Conservation (phyloP, 768 basidiomycete species). For the Podaxis carcinomalis region DNA sequence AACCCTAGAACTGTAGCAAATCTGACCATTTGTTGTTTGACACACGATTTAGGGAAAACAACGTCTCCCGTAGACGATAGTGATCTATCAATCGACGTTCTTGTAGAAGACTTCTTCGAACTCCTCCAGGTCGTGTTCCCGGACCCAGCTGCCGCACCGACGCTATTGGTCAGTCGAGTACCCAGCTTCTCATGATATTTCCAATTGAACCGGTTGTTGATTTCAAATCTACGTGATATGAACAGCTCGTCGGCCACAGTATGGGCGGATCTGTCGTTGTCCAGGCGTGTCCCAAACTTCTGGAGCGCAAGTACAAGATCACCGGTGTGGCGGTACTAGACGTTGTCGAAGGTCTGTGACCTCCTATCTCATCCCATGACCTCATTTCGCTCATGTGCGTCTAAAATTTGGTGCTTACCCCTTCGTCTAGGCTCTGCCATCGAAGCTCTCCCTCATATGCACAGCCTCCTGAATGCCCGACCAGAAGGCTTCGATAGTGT, state of each 20-base stretch:
- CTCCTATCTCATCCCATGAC: background rate
- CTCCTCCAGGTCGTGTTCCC: conserved; percentile 70
- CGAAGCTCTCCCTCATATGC: conserved; percentile 93
- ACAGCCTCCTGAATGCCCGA: conserved; percentile 75
- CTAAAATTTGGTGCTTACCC: background rate
- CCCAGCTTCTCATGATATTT: background rate
- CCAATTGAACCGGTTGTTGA: background rate
- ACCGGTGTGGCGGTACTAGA: conserved; percentile 80
- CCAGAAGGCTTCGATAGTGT: conserved; percentile 82
- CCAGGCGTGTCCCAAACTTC: conserved; percentile 61
- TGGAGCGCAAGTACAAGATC: conserved; percentile 64
- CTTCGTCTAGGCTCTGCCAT: conserved; percentile 71
- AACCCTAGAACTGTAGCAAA: background rate
- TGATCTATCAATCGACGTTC: conserved; percentile 68
- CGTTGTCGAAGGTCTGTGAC: conserved; percentile 73
- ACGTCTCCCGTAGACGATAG: conserved; percentile 35
- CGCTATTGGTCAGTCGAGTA: conserved; percentile 57
- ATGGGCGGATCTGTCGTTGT: conserved; percentile 94
- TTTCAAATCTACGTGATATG: background rate
- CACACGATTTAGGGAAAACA: conserved; percentile 56
- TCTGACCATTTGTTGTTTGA: conserved; percentile 1
- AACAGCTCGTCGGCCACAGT: conserved; percentile 86
- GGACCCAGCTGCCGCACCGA: conserved; percentile 56
- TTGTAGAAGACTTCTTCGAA: conserved; percentile 71
- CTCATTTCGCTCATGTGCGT: background rate